Percentiles rank a stretch among this genome's conserved stretches.
Evolutionary conservation across 345 rosid species (phyloP).

Genomic region (Populus deltoides): DNA sequence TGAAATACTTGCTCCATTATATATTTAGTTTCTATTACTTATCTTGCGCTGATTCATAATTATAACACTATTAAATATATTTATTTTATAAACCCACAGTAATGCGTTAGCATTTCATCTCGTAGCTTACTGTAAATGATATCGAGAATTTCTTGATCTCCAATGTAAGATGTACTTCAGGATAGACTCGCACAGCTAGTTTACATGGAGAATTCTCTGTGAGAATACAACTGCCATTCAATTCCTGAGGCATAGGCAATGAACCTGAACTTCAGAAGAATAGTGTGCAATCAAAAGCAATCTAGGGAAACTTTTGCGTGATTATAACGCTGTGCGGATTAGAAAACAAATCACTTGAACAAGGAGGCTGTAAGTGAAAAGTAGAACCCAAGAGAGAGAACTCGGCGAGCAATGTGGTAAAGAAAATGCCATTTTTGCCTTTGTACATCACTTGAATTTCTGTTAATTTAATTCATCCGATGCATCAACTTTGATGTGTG

Average conservation of each 20-base stretch:
- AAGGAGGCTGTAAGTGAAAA: constrained; percentile 26
- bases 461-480: neutral
- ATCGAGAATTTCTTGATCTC: no score
- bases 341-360: neutral
- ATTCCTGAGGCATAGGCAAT: neutral
- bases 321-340: neutral
- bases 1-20: no score
- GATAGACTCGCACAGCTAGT: neutral
- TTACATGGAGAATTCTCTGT: neutral
- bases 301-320: neutral
- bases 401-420: neutral
- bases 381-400: constrained; percentile 27
- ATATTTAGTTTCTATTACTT: no score
- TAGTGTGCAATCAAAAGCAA: neutral
- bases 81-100: no score
- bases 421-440: neutral
- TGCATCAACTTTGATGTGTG: neutral
- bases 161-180: no score
- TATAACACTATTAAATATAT: no score
- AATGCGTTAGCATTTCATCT: no score
- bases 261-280: neutral
- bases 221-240: neutral
- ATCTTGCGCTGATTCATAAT: no score
- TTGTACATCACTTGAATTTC: no score
- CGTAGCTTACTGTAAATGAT: no score